Evolutionary conservation across 345 rosid species (phyloP).

Genomic region (Psidium friedrichsthalianum): DNA sequence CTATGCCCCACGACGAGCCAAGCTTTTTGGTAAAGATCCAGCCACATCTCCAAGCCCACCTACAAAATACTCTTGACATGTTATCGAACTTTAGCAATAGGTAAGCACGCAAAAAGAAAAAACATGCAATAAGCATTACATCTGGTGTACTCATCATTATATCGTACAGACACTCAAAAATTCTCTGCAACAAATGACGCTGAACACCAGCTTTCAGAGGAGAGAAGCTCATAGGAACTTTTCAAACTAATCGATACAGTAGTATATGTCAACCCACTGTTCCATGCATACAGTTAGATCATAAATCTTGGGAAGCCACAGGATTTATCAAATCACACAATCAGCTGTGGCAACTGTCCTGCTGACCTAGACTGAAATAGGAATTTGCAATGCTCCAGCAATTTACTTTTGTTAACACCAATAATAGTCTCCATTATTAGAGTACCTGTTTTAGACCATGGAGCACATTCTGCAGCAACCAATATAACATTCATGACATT

Average conservation of each 20-base stretch:
- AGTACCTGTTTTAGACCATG: slow-evolving; percentile 92
- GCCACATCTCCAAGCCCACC: slow-evolving; percentile 99
- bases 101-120: not conserved
- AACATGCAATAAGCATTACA: not conserved
- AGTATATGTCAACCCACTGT: not conserved
- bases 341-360: not conserved
- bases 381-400: not conserved
- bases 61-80: slow-evolving; percentile 9
- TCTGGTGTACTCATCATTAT: not conserved
- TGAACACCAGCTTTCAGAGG: not conserved
- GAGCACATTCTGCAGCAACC: slow-evolving; percentile 95
- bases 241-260: not conserved
- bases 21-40: slow-evolving; percentile 88
- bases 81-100: not conserved
- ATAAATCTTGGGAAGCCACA: not conserved
- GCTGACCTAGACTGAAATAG: not conserved
- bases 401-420: not conserved
- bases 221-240: not conserved
- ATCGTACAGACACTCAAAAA: not conserved
- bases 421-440: not conserved
- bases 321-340: not conserved
- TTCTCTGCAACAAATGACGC: not conserved
- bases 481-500: slow-evolving; percentile 76
- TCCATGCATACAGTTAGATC: not conserved
- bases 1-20: slow-evolving; percentile 93